Evolutionary conservation across 768 basidiomycete genomes (phyloP), one percentile per base, ranked within the genome.

Genomic region (Tulasnella sp.): DNA sequence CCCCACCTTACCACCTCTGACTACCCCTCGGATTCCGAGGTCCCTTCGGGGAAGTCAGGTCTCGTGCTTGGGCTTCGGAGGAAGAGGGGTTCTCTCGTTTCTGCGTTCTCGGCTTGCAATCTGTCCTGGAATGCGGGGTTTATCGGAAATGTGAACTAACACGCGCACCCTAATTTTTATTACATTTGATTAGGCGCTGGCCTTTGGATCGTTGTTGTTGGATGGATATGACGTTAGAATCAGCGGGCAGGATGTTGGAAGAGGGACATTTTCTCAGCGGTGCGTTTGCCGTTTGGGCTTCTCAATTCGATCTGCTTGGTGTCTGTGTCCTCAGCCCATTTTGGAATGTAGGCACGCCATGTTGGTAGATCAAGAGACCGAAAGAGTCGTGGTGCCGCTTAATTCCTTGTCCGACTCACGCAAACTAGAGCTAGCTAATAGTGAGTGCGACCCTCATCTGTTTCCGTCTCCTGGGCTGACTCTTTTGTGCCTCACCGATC

Each of bases 241-340:
- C 42, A 96, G 95, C 1, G 96, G 96, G 9, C 96, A 98, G 84
- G 96, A 97, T 83, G 94, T 96, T 0, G 96, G 96, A 0, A 85
- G 96, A 52, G 96, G 96, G 2, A 96, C 95, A 16, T 95, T 96
- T 85, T 94, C 93, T 81, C 94, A 95, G 75, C 87, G 93, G 89
- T 89, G 71, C 21, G 85, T 80, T 5, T 10, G 42, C 73, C 1
- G 21, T 31, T 76, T 72, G 46, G 75, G 18, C 44, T 75, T 52
- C 38, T 1, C 31, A n/a, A 44, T 71, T 52, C 36, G 18, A 48
- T 18, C 74, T 40, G 24, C 24, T 73, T 48, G 21, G 44, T 56
- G 34, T 31, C 12, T 34, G 48, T n/a, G 48, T 44, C 24, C 75
- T 58, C 56, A n/a, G 27, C 38, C 39, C 38, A 16, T 62, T 21